Conservation (phyloP, 306 rosid species). For the Mucuna pruriens region DNA sequence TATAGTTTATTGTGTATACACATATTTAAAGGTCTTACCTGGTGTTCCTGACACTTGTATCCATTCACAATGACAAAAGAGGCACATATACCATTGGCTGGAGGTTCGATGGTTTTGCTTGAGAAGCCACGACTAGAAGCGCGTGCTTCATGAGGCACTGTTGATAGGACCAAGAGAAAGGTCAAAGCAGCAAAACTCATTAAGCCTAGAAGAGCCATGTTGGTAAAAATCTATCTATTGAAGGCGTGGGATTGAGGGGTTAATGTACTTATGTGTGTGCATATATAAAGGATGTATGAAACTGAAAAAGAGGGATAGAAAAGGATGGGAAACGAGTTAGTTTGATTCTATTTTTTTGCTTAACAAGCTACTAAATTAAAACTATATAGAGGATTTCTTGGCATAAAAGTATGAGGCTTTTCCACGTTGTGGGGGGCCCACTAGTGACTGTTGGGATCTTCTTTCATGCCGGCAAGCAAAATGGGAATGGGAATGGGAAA, state of each 20-base stretch:
- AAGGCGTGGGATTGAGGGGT: not conserved
- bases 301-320: not conserved
- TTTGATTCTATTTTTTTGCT: not conserved
- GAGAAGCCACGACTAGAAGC: slow-evolving; percentile 44
- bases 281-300: slow-evolving; percentile 3
- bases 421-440: slow-evolving; percentile 39
- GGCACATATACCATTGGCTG: slow-evolving; percentile 63
- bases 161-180: slow-evolving; percentile 33
- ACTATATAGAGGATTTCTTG: slow-evolving; percentile 1
- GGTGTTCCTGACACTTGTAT: slow-evolving; percentile 80
- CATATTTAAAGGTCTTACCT: slow-evolving; percentile 43
- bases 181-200: slow-evolving; percentile 34
- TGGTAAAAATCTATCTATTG: not conserved
- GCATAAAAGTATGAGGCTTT: not conserved
- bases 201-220: slow-evolving; percentile 45
- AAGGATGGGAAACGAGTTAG: slow-evolving; percentile 35
- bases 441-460: not conserved
- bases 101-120: slow-evolving; percentile 22
- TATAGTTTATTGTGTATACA: no score
- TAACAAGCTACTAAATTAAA: not conserved
- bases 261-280: not conserved
- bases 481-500: slow-evolving; percentile 18
- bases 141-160: slow-evolving; percentile 18
- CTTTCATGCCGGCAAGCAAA: slow-evolving; percentile 5
- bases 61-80: slow-evolving; percentile 64